Evolutionary conservation across 495 filamentous ascomycete species (phyloP), one percentile per base, ranked within the genome.

Genomic region (Aspergillus coremiiformis): DNA sequence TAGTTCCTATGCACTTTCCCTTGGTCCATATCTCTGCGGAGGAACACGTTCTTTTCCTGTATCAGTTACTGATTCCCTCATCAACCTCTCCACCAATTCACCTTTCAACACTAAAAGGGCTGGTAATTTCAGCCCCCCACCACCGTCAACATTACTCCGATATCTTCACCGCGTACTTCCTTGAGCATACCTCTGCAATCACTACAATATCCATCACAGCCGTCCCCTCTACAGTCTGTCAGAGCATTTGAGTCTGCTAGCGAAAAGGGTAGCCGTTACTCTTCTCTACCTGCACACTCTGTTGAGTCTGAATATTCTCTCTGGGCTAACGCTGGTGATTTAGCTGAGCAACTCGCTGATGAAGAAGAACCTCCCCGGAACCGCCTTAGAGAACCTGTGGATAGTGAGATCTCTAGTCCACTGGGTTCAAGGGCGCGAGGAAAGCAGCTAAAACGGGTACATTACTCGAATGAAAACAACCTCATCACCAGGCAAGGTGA

Each of bases 291-390:
- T 52, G 67, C 71, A 70, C 78, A 73, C 66, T 85, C 83, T 49
- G 75, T 69, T 59, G 82, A 78, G 62, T 89, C 86, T 47, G 84
- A 85, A 58, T 85, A 86, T 66, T 91, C 88, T 24, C 68, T 80
- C 49, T 95, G 89, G 90, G 88, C 88, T 64, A 89, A 95, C 63
- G 93, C 90, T 43, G 93, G 90, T 47, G 93, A 96, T 71, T 79
- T 97, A 53, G 86, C 86, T 57, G 90, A 95, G 72, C 91, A 94
- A 77, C 77, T 90, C 58, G 84, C 81, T 47, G 86, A 84, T 69
- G 79, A 81, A 55, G 87, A 93, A 68, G 86, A 94, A 69, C 86
- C 89, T 44, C 70, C 90, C 52, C 82, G 78, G 56, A 78, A 80
- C 61, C 78, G 74, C 51, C 72, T 89, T 49, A 76, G 74, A 61